Evolutionary conservation across 208 protist species (phyloP).

Genomic region (Leptomonas seymouri): DNA sequence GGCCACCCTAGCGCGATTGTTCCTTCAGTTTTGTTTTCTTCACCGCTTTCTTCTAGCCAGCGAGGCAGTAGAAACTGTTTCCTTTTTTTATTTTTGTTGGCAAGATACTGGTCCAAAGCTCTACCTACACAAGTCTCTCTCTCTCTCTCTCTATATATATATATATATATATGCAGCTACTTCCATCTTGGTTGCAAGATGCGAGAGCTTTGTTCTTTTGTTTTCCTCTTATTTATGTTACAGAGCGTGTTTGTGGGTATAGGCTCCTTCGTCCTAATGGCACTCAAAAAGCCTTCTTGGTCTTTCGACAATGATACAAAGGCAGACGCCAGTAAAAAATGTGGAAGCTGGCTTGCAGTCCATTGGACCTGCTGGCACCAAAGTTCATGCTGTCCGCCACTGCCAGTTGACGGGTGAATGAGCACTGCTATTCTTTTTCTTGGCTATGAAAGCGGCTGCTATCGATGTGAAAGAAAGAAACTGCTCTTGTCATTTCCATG

Average conservation of each 20-base stretch:
- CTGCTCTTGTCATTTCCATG: not conserved
- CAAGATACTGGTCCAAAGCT: not conserved
- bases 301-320: not conserved
- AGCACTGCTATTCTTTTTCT: not conserved
- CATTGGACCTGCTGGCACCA: not conserved
- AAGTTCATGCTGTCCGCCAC: not conserved
- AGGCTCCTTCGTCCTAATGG: too few species aligned
- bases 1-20: not conserved
- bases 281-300: not conserved
- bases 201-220: not conserved
- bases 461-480: not conserved
- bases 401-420: not conserved
- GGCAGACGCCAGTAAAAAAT: slow-evolving; percentile 1
- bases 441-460: not conserved
- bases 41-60: not conserved
- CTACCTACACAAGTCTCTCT: too few species aligned
- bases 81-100: too few species aligned
- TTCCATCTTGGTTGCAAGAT: not conserved
- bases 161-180: not conserved
- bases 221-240: not conserved
- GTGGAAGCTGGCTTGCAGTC: not conserved
- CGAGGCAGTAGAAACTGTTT: too few species aligned
- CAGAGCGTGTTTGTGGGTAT: too few species aligned
- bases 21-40: not conserved
- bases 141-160: not conserved